These are phyloP conservation scores for Eimeria praecox DNA, from an alignment of 169 alveolate species.

Conservation along the genomic window DNA sequence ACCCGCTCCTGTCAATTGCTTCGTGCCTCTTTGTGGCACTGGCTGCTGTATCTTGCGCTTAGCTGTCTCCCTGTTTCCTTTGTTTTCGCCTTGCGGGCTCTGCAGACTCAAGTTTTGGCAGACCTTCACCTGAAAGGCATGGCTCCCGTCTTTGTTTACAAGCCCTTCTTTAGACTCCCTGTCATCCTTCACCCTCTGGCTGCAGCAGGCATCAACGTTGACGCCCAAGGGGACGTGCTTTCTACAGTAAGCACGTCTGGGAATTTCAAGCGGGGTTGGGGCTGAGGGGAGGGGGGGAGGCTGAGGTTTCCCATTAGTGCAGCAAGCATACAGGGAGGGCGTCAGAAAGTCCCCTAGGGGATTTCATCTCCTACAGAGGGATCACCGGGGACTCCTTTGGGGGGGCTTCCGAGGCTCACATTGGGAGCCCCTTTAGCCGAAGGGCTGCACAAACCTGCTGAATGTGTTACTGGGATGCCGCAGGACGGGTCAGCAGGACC, in stretches of 20 bases:
- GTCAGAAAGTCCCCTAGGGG: not conserved
- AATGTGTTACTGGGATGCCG: not conserved
- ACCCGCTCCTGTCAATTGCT: not conserved
- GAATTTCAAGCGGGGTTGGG: not conserved
- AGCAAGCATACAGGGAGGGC: not conserved
- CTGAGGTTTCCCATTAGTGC: not conserved
- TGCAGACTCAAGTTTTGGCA: slow-evolving; percentile 69
- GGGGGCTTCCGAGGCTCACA: not conserved
- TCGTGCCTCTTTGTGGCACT: not conserved
- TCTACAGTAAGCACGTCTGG: not conserved
- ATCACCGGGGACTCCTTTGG: not conserved
- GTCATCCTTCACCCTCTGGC: slow-evolving; percentile 48
- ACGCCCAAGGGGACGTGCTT: not conserved
- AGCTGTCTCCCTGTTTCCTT: not conserved
- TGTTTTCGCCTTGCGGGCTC: not conserved
- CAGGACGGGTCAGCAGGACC: not conserved
- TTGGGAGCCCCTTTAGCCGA: not conserved
- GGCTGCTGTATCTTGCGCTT: not conserved
- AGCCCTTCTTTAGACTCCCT: slow-evolving; percentile 62
- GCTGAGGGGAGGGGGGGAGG: not conserved
- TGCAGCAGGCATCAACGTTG: slow-evolving; percentile 40
- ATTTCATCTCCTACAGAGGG: not conserved
- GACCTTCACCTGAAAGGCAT: slow-evolving; percentile 73
- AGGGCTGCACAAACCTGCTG: not conserved
- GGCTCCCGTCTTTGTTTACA: slow-evolving; percentile 54